Evolutionary conservation across 2,329 filamentous ascomycete species (phyloP), one percentile per base, ranked within the genome.

Genomic region (Fusarium anthophilum): DNA sequence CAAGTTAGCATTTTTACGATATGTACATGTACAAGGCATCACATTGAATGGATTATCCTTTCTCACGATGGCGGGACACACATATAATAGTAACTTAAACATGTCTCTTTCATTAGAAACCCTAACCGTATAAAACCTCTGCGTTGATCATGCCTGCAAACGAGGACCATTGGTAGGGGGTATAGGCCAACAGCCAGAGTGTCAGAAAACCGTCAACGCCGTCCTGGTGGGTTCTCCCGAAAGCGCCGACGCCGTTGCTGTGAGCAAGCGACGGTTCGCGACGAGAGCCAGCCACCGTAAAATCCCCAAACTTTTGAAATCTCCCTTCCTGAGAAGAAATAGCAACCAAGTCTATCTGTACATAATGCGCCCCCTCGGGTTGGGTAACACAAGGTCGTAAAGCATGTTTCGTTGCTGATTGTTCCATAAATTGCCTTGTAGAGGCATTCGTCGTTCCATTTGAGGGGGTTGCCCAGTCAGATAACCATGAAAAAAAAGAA

Each of bases 151-250:
- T 81, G 80, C 80, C 81, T 81, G 79, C 77, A 77, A 79, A 77
- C 73, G 76, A 79, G 78, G 75, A 79, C 77, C 80, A 77, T 82
- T 66, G 79, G 76, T 77, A 77, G 77, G 79, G 81, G 82, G 82
- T 84, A 84, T 84, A 83, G 81, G 81, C 81, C 82, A 80, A 80
- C 81, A 82, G 80, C 80, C 81, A 81, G 77, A 77, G 79, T 80
- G 78, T 81, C 77, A 82, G 77, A 83, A 83, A 82, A 80, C 79
- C 82, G 77, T 82, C 81, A 84, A 84, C 83, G 83, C 83, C 83
- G 79, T 82, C 77, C 77, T 75, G 75, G 79, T 80, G 79, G 77
- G 66, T 79, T 78, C 68, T 74, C 74, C 70, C 71, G 63, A 76
- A 64, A 69, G 69, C 72, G 70, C 74, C 68, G 70, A 66, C 63